These are phyloP conservation scores for Boletales sp. DNA, from an alignment of 768 basidiomycete species.

Conservation along the genomic window DNA sequence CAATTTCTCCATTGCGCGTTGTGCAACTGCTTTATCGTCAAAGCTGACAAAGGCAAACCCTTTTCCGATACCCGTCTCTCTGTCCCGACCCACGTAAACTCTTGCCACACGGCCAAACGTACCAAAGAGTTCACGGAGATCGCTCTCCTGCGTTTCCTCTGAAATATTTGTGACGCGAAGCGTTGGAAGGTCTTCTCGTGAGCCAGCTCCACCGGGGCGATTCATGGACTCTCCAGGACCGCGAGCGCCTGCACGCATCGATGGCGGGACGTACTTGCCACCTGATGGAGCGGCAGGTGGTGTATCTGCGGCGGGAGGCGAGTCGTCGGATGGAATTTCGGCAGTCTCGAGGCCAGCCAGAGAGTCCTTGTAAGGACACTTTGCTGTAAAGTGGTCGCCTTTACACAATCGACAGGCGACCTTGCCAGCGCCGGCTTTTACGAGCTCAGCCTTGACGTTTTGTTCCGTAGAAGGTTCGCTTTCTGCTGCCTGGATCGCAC, in stretches of 20 bases:
- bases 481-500: conserved; percentile 49
- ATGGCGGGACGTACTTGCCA: conserved; percentile 93
- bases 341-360: conserved; percentile 70
- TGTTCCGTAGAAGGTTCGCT: conserved; percentile 65
- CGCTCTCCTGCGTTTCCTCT: conserved; percentile 91
- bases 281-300: conserved; percentile 38
- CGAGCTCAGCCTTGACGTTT: conserved; percentile 59
- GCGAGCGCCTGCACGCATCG: conserved; percentile 71
- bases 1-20: conserved; percentile 88
- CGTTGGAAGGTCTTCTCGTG: conserved; percentile 90
- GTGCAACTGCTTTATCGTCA: conserved; percentile 74
- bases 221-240: conserved; percentile 75
- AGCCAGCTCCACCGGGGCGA: conserved; percentile 41
- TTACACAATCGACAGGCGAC: conserved; percentile 93
- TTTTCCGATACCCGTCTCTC: conserved; percentile 92
- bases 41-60: conserved; percentile 98
- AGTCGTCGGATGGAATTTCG: conserved; percentile 37
- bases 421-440: conserved; percentile 78
- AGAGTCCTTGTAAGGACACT: conserved; percentile 97
- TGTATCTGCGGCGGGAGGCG: conserved; percentile 34
- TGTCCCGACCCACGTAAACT: conserved; percentile 92
- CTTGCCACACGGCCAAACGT: conserved; percentile 81
- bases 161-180: conserved; percentile 96
- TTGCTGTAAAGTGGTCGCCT: conserved; percentile 96
- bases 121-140: conserved; percentile 88